Evolutionary conservation across 2,329 filamentous ascomycete species (phyloP).

Genomic region (Tolypocladium endophyticum): DNA sequence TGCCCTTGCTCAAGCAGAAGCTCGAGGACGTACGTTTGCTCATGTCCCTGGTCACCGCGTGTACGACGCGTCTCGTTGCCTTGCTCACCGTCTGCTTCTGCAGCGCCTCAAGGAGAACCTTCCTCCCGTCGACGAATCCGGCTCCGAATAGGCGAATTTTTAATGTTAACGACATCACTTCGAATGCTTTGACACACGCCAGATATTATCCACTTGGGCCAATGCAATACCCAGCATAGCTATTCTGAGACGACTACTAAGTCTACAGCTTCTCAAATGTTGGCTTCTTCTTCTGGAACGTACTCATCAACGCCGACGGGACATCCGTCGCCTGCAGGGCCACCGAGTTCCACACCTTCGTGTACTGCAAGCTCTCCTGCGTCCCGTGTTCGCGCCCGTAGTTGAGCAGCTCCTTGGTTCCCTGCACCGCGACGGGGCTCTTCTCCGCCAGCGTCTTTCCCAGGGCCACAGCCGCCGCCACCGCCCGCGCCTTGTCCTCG

Average conservation of each 20-base stretch:
- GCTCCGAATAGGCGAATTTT: constrained; percentile 29
- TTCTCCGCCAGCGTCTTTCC: constrained; percentile 62
- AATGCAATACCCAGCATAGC: neutral
- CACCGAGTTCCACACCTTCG: constrained; percentile 75
- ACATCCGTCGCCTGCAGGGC: constrained; percentile 77
- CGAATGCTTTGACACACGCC: neutral
- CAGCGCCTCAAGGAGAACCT: constrained; percentile 42
- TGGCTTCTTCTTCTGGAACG: constrained; percentile 67
- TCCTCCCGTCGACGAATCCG: constrained; percentile 39
- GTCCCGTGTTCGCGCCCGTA: constrained; percentile 70
- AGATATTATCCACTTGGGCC: neutral
- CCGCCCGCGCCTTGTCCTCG: constrained; percentile 49
- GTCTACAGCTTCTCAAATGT: constrained; percentile 75
- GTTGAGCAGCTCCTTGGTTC: constrained; percentile 80
- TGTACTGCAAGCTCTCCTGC: constrained; percentile 72
- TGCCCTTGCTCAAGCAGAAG: constrained; percentile 54
- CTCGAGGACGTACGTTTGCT: constrained; percentile 54
- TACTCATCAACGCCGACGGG: constrained; percentile 60
- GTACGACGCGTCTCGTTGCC: neutral
- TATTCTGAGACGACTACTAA: no score
- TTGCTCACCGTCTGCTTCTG: constrained; percentile 1
- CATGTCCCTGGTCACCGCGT: neutral
- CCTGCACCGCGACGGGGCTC: constrained; percentile 78
- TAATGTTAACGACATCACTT: no score
- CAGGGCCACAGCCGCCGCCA: constrained; percentile 52